Evolutionary conservation across 805 yeast genomes (phyloP).

Genomic region (Zygoascus tannicola): DNA sequence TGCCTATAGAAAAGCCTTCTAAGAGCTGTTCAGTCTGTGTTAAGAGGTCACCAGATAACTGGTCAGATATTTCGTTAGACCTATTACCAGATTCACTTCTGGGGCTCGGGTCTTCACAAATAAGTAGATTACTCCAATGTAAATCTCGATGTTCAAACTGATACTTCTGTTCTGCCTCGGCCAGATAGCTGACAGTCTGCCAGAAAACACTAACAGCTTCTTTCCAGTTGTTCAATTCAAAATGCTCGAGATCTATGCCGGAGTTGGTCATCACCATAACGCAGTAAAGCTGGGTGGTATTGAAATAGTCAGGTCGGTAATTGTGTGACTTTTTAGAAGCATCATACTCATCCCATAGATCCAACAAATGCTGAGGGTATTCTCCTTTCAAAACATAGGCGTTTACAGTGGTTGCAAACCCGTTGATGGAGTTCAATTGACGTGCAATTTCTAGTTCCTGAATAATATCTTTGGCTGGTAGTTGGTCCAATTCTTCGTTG

Average conservation of each 20-base stretch:
- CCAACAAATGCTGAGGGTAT: conserved; percentile 34
- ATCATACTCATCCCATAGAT: conserved; percentile 37
- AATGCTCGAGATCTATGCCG: conserved; percentile 39
- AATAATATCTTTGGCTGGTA: conserved; percentile 33
- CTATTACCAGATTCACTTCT: too few species aligned
- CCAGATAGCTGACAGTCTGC: conserved; percentile 41
- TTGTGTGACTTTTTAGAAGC: conserved; percentile 25
- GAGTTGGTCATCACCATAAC: conserved; percentile 27
- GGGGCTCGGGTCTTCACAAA: too few species aligned
- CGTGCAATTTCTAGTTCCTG: conserved; percentile 41
- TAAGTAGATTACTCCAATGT: conserved; percentile 54
- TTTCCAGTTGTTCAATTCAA: conserved; percentile 29
- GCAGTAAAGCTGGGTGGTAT: conserved; percentile 28
- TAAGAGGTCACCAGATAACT: background rate
- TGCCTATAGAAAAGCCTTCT: conserved; percentile 6
- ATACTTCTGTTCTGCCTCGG: conserved; percentile 41
- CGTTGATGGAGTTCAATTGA: conserved; percentile 33
- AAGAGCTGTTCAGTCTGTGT: background rate
- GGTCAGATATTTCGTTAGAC: too few species aligned
- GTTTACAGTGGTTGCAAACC: conserved; percentile 38
- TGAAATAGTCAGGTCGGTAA: conserved; percentile 33
- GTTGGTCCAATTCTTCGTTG: conserved; percentile 33
- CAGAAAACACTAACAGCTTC: conserved; percentile 42
- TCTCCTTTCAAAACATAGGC: conserved; percentile 40
- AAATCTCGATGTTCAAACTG: conserved; percentile 66